These are phyloP conservation scores for Geotrichum carabidarum DNA, from an alignment of 1,139 yeast species.

Conservation along the genomic window DNA sequence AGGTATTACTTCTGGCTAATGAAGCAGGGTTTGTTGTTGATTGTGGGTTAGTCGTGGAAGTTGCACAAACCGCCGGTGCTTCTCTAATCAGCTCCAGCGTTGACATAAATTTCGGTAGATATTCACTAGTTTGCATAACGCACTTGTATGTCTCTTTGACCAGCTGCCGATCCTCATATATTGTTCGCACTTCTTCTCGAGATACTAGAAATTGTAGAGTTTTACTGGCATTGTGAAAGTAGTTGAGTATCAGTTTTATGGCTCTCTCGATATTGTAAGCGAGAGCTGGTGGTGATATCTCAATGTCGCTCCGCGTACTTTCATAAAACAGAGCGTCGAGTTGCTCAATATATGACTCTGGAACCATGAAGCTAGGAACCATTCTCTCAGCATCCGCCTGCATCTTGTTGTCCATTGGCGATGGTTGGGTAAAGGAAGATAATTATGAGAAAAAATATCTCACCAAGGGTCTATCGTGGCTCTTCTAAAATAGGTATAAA, in stretches of 20 bases:
- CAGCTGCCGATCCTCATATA: conserved; percentile 45
- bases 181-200: conserved; percentile 42
- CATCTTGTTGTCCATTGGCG: too few relatives aligned
- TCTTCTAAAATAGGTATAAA: too few relatives aligned
- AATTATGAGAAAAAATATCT: too few relatives aligned
- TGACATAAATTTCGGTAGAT: conserved; percentile 43
- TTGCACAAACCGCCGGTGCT: background rate
- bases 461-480: too few relatives aligned
- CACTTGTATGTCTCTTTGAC: conserved; percentile 42
- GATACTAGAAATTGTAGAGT: conserved; percentile 25
- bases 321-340: background rate
- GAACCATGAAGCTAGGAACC: background rate
- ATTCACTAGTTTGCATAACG: conserved; percentile 46
- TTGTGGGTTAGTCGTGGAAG: conserved; percentile 21
- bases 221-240: conserved; percentile 23
- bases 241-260: conserved; percentile 23
- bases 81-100: conserved; percentile 34
- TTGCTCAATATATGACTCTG: background rate
- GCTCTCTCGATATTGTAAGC: background rate
- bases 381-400: too few relatives aligned
- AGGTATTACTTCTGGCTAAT: conserved; percentile 25
- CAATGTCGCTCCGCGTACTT: too few relatives aligned
- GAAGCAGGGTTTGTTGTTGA: conserved; percentile 29
- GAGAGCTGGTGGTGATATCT: too few relatives aligned
- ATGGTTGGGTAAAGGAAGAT: too few relatives aligned